Evolutionary conservation across 805 yeast genomes (phyloP), one percentile per base, ranked within the genome.

Genomic region (Dipodascus albidus): DNA sequence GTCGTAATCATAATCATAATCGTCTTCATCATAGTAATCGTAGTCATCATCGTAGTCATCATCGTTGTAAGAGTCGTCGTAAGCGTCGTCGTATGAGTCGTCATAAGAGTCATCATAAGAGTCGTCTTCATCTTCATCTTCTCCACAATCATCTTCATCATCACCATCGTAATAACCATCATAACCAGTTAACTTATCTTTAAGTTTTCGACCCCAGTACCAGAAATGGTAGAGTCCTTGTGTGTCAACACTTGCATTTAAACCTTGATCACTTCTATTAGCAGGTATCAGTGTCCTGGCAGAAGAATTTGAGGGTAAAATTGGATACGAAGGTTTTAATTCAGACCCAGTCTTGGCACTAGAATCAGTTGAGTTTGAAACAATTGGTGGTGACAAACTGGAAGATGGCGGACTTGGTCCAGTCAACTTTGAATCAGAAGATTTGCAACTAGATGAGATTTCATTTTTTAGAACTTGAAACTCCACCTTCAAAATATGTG

Each of bases 101-200:
- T 38, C 44, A 38, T 38, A 14, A 38, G 8, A 4, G 15, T 38
- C 44, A 19, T 49, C 52, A 22, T 51, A 49, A 15, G 2, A 38
- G 15, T 38, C 31, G 8, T 42, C 44, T 3, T 52, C 33, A 22
- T 56, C 59, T 6, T 51, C 57, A 11, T 52, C 53, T 31, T 51
- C 23, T 23, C 49, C 59, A 21, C 23, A 53, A 19, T 50, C 54
- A 11, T 51, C 57, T 11, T 52, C 53, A 44, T 51, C 23, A 24
- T 51, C 59, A 21, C 23, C 54, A 19, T 50, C 54, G 24, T 50
- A 51, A n/a, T 50, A 33, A 21, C 42, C 53, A 20, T 44, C 56
- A 41, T 52, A 52, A 11, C 49, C 41, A 51, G 48, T 21, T 23
- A 17, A 17, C 20, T 38, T 14, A 15, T 24, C 38, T 15, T 38